Evolutionary conservation across 495 filamentous ascomycete genomes (phyloP).

Genomic region (Penicillium pancosmium): DNA sequence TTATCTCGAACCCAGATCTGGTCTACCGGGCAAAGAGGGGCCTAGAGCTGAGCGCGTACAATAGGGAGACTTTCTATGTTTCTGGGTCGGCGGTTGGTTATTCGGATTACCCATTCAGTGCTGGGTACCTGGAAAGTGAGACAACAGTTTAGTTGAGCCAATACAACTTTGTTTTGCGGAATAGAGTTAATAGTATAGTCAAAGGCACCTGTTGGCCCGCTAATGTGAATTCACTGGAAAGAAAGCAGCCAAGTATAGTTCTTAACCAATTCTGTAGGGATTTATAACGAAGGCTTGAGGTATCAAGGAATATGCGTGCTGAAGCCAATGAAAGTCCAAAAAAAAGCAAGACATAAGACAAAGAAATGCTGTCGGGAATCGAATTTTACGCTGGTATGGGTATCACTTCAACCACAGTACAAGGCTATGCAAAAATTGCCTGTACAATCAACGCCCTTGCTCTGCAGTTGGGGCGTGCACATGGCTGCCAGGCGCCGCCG

Average conservation of each 20-base stretch:
- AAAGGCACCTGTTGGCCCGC: not conserved
- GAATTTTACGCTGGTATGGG: constrained; percentile 2
- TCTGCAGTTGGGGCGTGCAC: constrained; percentile 18
- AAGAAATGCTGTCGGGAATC: not conserved
- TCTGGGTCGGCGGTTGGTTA: constrained; percentile 8
- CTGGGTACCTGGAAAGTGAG: constrained; percentile 6
- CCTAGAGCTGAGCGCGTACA: constrained; percentile 17
- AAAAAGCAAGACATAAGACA: not conserved
- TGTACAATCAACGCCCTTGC: constrained; percentile 20
- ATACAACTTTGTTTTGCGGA: too few species aligned
- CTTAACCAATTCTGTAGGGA: not conserved
- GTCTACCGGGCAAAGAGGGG: constrained; percentile 57
- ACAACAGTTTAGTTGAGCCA: not conserved
- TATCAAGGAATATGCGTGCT: constrained; percentile 15
- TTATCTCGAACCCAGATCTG: constrained; percentile 69
- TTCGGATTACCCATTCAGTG: constrained; percentile 19
- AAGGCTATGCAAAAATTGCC: not conserved
- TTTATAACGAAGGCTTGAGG: constrained; percentile 11
- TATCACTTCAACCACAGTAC: constrained; percentile 19
- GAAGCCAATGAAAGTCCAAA: constrained; percentile 1
- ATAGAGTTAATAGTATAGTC: too few species aligned
- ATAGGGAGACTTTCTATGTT: constrained; percentile 18
- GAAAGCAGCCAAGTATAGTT: not conserved
- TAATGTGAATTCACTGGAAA: not conserved
- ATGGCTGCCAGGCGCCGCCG: not conserved